A percentile compares a stretch with the other conserved stretches of the same genome.
Conservation (phyloP, 75 land plant genomes). For the Larix kaempferi region DNA sequence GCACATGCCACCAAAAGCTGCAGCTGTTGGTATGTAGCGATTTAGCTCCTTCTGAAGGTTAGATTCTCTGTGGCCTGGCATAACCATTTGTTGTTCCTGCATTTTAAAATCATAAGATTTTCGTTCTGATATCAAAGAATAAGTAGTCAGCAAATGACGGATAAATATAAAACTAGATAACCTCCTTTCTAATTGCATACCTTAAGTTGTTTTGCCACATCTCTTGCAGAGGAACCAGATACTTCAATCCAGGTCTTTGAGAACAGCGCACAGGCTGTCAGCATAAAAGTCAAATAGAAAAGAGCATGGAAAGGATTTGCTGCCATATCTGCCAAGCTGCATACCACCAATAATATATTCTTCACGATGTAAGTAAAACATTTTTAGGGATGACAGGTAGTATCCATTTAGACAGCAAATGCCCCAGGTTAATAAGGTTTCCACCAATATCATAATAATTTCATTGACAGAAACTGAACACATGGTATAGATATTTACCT, state of each 20-base stretch:
- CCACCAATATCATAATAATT: not conserved
- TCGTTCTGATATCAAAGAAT: not conserved
- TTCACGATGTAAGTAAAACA: not conserved
- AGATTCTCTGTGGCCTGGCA: slow-evolving; percentile 78
- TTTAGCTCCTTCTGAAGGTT: slow-evolving; percentile 78
- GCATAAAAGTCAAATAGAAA: slow-evolving; percentile 50
- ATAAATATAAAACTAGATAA: not conserved
- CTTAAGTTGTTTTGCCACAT: slow-evolving; percentile 57
- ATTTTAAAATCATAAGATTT: not conserved
- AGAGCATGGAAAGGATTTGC: slow-evolving; percentile 57
- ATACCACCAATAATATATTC: not conserved
- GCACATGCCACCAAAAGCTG: slow-evolving; percentile 85
- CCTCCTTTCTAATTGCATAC: slow-evolving; percentile 6
- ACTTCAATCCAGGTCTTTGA: slow-evolving; percentile 68
- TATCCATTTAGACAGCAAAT: not conserved
- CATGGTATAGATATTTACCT: slow-evolving; percentile 20
- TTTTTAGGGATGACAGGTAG: not conserved
- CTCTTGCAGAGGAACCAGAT: slow-evolving; percentile 59
- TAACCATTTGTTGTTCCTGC: slow-evolving; percentile 91
- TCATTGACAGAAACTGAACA: not conserved
- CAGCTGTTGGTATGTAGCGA: slow-evolving; percentile 83
- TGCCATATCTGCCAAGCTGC: slow-evolving; percentile 50
- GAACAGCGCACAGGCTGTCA: slow-evolving; percentile 46
- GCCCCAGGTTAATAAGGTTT: not conserved
- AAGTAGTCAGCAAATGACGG: not conserved